phyloP scores from a whole-genome alignment of 2,329 filamentous ascomycete species.

The Venturia pyrina region DNA sequence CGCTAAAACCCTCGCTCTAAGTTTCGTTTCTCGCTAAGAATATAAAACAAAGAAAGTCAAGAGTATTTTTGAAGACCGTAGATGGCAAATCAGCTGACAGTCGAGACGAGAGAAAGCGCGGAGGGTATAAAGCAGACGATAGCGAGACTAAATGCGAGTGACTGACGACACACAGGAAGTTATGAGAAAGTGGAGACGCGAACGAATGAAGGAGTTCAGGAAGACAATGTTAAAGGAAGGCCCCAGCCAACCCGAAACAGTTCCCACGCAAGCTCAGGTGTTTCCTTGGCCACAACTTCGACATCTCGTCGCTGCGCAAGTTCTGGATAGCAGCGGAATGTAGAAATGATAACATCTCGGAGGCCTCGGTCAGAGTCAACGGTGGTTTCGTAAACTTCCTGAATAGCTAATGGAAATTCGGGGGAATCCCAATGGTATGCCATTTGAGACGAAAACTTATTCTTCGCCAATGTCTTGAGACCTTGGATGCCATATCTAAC shows the following conservation, averaged over 20 bases:
- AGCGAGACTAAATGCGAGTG: background rate
- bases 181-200: background rate
- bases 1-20: background rate
- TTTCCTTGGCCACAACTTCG: conserved; percentile 33
- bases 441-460: conserved; percentile 37
- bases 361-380: conserved; percentile 40
- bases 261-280: conserved; percentile 37
- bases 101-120: background rate
- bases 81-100: background rate
- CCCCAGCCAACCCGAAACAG: conserved; percentile 39
- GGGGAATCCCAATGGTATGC: conserved; percentile 33
- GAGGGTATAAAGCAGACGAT: background rate
- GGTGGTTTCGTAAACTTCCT: conserved; percentile 39
- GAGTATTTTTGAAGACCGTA: background rate
- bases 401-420: conserved; percentile 38
- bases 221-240: conserved; percentile 24
- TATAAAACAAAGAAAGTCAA: background rate
- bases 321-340: conserved; percentile 36
- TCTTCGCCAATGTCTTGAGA: conserved; percentile 35
- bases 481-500: conserved; percentile 36
- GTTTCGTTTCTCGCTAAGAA: background rate
- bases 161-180: background rate
- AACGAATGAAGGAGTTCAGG: background rate
- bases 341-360: conserved; percentile 36
- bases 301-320: conserved; percentile 36